phyloP scores from a whole-genome alignment of 805 yeast genomes.

The Yamadazyma scolyti region DNA sequence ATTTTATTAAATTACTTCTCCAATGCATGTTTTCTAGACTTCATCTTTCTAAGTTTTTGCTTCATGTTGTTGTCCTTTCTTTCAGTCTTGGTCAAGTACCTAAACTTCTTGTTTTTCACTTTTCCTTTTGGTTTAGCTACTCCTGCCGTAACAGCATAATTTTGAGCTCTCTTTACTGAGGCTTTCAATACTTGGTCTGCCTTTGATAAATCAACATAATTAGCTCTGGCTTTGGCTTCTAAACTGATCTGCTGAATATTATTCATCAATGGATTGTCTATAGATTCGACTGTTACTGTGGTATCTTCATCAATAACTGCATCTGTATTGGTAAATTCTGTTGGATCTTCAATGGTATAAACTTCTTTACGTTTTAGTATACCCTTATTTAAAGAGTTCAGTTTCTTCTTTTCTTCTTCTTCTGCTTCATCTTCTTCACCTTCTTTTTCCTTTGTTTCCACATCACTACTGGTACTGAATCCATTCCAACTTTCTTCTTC shows the following conservation, averaged over 20 bases:
- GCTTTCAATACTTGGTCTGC: slow-evolving; percentile 68
- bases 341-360: slow-evolving; percentile 25
- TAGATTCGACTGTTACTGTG: slow-evolving; percentile 36
- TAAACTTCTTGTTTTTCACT: slow-evolving; percentile 58
- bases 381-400: slow-evolving; percentile 23
- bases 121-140: slow-evolving; percentile 39
- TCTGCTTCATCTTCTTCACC: slow-evolving; percentile 11
- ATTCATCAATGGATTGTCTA: slow-evolving; percentile 41
- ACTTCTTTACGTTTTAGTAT: slow-evolving; percentile 44
- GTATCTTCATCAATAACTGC: slow-evolving; percentile 46
- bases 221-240: slow-evolving; percentile 52
- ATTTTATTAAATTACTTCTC: not conserved
- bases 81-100: slow-evolving; percentile 81
- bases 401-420: slow-evolving; percentile 9
- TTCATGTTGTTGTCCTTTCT: slow-evolving; percentile 49
- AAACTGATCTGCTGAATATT: slow-evolving; percentile 29
- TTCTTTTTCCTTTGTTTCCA: slow-evolving; percentile 12
- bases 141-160: slow-evolving; percentile 69
- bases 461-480: slow-evolving; percentile 18
- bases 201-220: slow-evolving; percentile 66
- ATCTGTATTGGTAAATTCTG: slow-evolving; percentile 15
- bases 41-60: slow-evolving; percentile 16
- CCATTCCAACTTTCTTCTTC: slow-evolving; percentile 41
- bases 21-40: slow-evolving; percentile 4
- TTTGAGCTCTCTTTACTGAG: slow-evolving; percentile 74